phyloP scores from a whole-genome alignment of 176 grass and related monocot species.

The Poa annua region DNA sequence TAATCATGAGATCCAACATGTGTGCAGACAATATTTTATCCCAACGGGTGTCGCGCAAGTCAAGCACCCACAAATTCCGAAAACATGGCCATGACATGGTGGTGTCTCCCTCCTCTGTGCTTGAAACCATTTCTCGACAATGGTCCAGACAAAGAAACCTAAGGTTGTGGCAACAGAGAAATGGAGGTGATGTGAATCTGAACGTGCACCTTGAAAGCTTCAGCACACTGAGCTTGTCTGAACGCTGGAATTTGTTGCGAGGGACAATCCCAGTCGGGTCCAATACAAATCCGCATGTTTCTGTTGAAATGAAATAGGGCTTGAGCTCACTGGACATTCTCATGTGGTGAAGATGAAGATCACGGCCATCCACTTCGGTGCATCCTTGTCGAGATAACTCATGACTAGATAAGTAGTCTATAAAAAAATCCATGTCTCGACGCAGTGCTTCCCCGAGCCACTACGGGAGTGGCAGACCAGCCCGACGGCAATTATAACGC shows the following conservation, averaged over 20 bases:
- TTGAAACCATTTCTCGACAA: not conserved
- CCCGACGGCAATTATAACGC: no score
- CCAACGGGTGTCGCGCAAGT: not conserved
- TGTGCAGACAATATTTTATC: not conserved
- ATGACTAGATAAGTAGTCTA: not conserved
- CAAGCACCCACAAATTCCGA: not conserved
- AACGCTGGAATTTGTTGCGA: not conserved
- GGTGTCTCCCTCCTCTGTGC: not conserved
- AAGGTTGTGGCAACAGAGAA: not conserved
- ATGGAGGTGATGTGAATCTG: slow-evolving; percentile 38
- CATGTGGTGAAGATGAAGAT: not conserved
- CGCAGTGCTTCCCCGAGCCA: not conserved
- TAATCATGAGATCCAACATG: not conserved
- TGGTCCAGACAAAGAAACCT: slow-evolving; percentile 35
- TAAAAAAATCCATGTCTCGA: not conserved
- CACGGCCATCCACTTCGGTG: not conserved
- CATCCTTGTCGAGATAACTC: not conserved
- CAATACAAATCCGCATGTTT: not conserved
- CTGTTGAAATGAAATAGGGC: not conserved
- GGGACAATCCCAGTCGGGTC: not conserved
- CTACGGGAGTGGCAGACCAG: no score
- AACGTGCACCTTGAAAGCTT: not conserved
- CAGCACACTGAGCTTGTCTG: not conserved
- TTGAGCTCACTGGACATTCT: not conserved
- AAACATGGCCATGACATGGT: not conserved